Evolutionary conservation across 2,329 filamentous ascomycete genomes (phyloP).

Genomic region (Neofusicoccum ribis): DNA sequence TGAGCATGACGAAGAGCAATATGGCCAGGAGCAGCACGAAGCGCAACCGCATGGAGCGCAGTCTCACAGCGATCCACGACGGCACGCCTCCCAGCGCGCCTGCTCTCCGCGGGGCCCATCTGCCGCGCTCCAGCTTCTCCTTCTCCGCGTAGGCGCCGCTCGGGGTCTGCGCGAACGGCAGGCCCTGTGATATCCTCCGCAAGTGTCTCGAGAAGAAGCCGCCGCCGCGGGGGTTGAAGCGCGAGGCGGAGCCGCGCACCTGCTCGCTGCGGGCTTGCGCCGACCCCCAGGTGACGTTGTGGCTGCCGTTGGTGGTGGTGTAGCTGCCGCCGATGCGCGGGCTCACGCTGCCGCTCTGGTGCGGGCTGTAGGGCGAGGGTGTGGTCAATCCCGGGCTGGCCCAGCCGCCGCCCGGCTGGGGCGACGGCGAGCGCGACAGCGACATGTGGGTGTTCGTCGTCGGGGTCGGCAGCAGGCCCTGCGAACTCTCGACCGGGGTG

Average conservation of each 20-base stretch:
- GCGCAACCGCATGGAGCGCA: slow-evolving; percentile 66
- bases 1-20: slow-evolving; percentile 62
- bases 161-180: slow-evolving; percentile 62
- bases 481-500: slow-evolving; percentile 29
- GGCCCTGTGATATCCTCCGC: slow-evolving; percentile 73
- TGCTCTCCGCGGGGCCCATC: slow-evolving; percentile 50
- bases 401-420: slow-evolving; percentile 82
- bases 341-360: slow-evolving; percentile 66
- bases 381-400: slow-evolving; percentile 77
- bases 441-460: slow-evolving; percentile 60
- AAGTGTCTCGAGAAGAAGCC: slow-evolving; percentile 87
- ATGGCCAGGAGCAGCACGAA: slow-evolving; percentile 61
- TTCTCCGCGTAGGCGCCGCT: slow-evolving; percentile 67
- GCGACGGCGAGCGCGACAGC: slow-evolving; percentile 83
- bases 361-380: slow-evolving; percentile 55
- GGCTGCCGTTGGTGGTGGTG: slow-evolving; percentile 51
- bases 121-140: slow-evolving; percentile 69
- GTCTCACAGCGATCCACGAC: slow-evolving; percentile 49
- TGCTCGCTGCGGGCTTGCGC: slow-evolving; percentile 75
- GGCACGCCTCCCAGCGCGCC: slow-evolving; percentile 36
- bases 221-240: slow-evolving; percentile 77
- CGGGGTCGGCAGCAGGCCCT: slow-evolving; percentile 19
- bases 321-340: slow-evolving; percentile 53
- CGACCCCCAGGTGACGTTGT: slow-evolving; percentile 74
- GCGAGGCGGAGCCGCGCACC: slow-evolving; percentile 73